Percentiles rank a stretch among this genome's conserved stretches.
These are phyloP conservation scores for Holtermannia corniformis DNA, from an alignment of 768 basidiomycete species.

Conservation along the genomic window DNA sequence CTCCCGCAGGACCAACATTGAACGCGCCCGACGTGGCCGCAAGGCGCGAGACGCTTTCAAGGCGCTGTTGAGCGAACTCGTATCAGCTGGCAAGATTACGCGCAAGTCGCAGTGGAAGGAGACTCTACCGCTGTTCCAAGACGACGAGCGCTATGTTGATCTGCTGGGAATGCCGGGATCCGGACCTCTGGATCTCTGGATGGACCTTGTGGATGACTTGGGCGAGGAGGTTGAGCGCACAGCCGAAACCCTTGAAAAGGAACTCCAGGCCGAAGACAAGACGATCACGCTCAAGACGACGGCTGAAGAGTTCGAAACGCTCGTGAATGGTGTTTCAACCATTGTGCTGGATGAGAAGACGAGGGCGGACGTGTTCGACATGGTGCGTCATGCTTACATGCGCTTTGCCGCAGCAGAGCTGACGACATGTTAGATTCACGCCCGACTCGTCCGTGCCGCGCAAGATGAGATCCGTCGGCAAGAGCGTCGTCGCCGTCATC, in stretches of 20 bases:
- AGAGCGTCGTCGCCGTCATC: conserved; percentile 72
- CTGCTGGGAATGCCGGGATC: conserved; percentile 91
- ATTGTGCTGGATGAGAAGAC: conserved; percentile 55
- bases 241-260: conserved; percentile 52
- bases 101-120: conserved; percentile 87
- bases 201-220: conserved; percentile 80
- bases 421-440: conserved; percentile 53
- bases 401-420: neutral
- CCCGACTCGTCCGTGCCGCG: conserved; percentile 57
- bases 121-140: conserved; percentile 63
- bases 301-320: conserved; percentile 31
- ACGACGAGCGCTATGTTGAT: conserved; percentile 72
- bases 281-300: conserved; percentile 25
- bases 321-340: conserved; percentile 38
- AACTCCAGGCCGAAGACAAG: conserved; percentile 24
- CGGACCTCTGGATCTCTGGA: conserved; percentile 90
- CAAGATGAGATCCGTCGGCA: conserved; percentile 71
- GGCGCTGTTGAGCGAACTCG: conserved; percentile 64
- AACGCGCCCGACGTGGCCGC: conserved; percentile 72
- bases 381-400: conserved; percentile 13
- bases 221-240: conserved; percentile 77
- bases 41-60: conserved; percentile 87
- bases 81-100: conserved; percentile 57
- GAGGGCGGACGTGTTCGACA: conserved; percentile 47
- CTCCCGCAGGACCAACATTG: conserved; percentile 65